Base-by-base conservation (phyloP, 345 rosid genomes). In the Ceriops decandra region DNA sequence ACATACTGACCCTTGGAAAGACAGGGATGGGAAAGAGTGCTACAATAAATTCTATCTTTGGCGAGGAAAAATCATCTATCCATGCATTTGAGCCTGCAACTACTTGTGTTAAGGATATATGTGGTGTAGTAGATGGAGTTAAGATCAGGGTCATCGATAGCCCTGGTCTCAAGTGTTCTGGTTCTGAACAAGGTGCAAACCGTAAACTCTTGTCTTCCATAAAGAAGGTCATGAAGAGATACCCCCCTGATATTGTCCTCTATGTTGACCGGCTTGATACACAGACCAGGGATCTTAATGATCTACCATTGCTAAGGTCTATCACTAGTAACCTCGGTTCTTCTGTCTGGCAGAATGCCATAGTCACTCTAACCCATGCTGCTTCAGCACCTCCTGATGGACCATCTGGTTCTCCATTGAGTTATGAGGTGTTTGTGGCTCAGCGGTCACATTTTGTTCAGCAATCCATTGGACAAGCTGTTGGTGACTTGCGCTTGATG, bases 341-440 rank as follows among this genome's bases (percentile, higher is more conserved):
- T 52, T 85, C 96, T 57, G 85, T 91, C 66, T 93, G 97, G 98
- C 87, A 86, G 73, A 91, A 84, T 72, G 95, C 91, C 57, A 81
- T 93, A 62, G 93, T 91, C 67, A 86, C 93, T 69, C 82, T 93
- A 69, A 93, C 98, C 67, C 97, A 93, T 81, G 96, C 87, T 70
- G 93, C 95, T 78, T 89, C 99, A 52, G 96, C 99, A 24, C 97
- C 96, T 66, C 96, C 99, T 5, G 99, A 93, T 69, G 97, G 96
- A 54, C 99, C 99, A 22, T 81, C 93, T 53, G 97, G 97, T 67
- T 76, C 82, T 26, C 92, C 97, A 56, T 78, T 91, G 79, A 87
- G 90, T 82, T 93, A 91, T 62, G 98, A 91, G 63, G 91, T 83
- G 60, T 93, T 86, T 82, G 89, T 93, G 64, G 87, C 97, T 66